Evolutionary conservation across 352 stramenopile species (phyloP), one percentile per base, ranked within the genome.

Genomic region (Peronospora farinosa): DNA sequence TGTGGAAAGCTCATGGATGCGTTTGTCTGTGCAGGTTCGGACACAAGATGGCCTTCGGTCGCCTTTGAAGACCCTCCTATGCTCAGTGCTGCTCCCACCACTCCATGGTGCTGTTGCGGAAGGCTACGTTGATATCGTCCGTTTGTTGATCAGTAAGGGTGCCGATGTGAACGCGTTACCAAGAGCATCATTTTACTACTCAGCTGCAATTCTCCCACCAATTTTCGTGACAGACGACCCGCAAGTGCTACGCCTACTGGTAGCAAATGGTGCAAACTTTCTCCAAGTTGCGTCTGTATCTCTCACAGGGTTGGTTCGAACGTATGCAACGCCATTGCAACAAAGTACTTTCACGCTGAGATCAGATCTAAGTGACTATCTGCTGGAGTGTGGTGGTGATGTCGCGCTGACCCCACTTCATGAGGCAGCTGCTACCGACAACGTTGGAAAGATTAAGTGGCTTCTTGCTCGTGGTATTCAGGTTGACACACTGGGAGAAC

Each of bases 211-310:
- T 12, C 63, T 88, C 5, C 76, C 78, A 7, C 71, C 81, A 1
- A 83, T 92, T 13, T 92, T 88, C 57, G 65, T 88, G 42, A 75
- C 78, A 2, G 78, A 89, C 41, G 72, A 89, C 31, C 76, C 76
- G 1, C 70, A 89, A 57, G 73, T 88, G 31, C 57, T 91, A 15
- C 65, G 74, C 19, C 38, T 89, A 17, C 62, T 91, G 7, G 67
- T 91, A 7, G 60, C 63, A 1, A 60, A 79, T 25, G 72, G 74
- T 3, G 79, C 78, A 2, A 91, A 91, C 33, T 80, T 85, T 31
- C 59, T 92, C 0, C 66, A 86, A 32, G 73, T 92, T 12, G 69
- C 69, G 5, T 57, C 62, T 0, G 71, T 78, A 9, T 60, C 60
- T 7, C 62, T 86, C 8, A 65, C 65, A 8, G 69, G 65, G 2